Evolutionary conservation across 768 basidiomycete genomes (phyloP), one percentile per base, ranked within the genome.

Genomic region (Leccinellum rugosiceps): DNA sequence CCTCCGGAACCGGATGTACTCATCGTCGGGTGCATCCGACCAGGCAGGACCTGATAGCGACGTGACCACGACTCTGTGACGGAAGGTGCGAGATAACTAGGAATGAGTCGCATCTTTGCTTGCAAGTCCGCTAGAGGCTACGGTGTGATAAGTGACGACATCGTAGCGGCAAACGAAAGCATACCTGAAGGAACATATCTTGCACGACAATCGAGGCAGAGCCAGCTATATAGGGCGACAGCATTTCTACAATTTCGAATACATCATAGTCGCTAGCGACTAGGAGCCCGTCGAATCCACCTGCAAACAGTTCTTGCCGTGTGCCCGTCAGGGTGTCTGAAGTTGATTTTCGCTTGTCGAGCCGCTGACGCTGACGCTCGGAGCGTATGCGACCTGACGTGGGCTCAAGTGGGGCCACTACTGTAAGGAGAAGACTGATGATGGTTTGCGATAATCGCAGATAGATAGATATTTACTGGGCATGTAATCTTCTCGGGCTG

Each of bases 1-100:
- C 97, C 96, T 14, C 94, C 95, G 1, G 88, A 86, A 11, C 92
- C 92, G 21, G 91, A 88, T 57, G 86, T 90, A 55, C 80, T 87
- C 97, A 99, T 98, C 61, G 83, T 85, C 4, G 97, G 97, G 75
- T 99, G 97, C 41, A 92, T 96, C 34, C 97, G 82, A 23, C 97
- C 96, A 23, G 97, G 97, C n/a, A 99, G 78, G 15, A 94, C 87
- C 76, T 98, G 96, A 75, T 98, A 99, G 60, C 84, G 82, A 28
- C 96, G 84, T 43, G 92, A 72, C 88, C 91, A 98, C 11, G 84
- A 78, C 72, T 98, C 96, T 3, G 90, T 88, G 30, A 98, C 75
- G 15, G 80, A 85, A 8, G 93, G 88, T 31, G 84, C 86, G 11
- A 98, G 77, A 72, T 84, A 95, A 59, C 80, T 73, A 9, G 88